Evolutionary conservation across 495 filamentous ascomycete genomes (phyloP), one percentile per base, ranked within the genome.

Genomic region (Cercophora samala): DNA sequence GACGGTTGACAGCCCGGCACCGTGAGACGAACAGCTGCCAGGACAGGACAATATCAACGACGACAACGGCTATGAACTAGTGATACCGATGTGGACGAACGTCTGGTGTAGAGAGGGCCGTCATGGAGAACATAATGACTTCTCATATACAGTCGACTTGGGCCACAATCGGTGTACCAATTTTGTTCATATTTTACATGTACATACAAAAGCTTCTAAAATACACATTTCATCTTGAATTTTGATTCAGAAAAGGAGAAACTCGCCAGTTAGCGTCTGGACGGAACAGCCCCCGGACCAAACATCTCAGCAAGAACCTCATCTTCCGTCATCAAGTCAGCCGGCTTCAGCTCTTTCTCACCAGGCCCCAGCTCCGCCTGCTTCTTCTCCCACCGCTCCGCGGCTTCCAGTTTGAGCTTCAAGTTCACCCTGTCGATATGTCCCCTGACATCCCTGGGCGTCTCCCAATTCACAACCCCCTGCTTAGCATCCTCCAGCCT

Each of bases 401-500:
- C 32, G 13, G 53, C 64, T 58, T 64, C 62, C 24, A 5, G n/a
- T 4, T 29, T 46, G 23, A 21, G 46, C n/a, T 5, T 17, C 5
- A 5, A 9, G 62, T 68, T 58, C 8, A 63, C 65, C 58, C 42
- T 59, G 4, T 64, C 6, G 11, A 75, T 77, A 66, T 74, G 80
- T 4, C 65, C 29, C 51, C 42, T 37, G 1, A 82, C 73, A 1
- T 80, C 78, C 1, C 56, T 25, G 8, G 88, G 79, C 60, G 81
- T 85, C 52, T 74, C 51, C 79, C 90, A 92, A 1, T 84, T 82
- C 21, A 87, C 77, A 15, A 79, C 69, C n/a, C 90, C 90, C 5
- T 78, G 71, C 66, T 80, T 68, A 2, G 92, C 93, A 60, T 82
- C 82, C 58, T 81, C 79, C 25, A 88, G 72, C 64, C 95, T 86